Conservation (phyloP, 2,329 filamentous ascomycete genomes). For the Chalara sp. region DNA sequence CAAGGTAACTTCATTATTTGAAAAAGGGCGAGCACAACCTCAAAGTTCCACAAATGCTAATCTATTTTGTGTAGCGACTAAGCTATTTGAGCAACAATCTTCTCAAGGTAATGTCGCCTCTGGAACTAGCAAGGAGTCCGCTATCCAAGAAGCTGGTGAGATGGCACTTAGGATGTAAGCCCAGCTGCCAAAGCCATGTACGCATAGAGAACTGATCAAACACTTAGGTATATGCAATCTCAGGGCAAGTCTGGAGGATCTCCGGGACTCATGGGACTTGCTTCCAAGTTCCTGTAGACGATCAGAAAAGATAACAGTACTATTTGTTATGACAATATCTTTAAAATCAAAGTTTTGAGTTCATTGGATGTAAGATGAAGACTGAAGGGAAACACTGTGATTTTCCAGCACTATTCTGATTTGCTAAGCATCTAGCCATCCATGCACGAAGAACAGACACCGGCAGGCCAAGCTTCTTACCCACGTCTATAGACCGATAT, state of each 20-base stretch:
- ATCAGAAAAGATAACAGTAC: no score
- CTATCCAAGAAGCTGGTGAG: constrained; percentile 72
- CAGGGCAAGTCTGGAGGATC: constrained; percentile 41
- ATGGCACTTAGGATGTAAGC: constrained; percentile 78
- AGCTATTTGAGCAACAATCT: constrained; percentile 55
- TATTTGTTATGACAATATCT: no score
- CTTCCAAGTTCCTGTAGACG: constrained; percentile 50
- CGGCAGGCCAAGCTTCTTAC: no score
- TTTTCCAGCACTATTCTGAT: no score
- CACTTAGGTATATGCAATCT: constrained; percentile 61
- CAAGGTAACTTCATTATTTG: constrained; percentile 41
- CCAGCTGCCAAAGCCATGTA: background rate
- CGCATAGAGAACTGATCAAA: background rate
- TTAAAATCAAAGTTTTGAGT: no score
- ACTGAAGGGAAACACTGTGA: no score
- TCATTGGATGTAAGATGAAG: no score
- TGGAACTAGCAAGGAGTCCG: constrained; percentile 71
- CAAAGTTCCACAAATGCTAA: no score
- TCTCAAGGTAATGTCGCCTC: constrained; percentile 45
- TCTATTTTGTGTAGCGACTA: constrained; percentile 41
- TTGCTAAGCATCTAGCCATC: no score
- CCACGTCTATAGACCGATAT: no score
- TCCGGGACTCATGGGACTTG: constrained; percentile 42
- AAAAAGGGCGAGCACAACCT: no score
- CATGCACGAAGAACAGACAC: no score